Percentiles rank a stretch among this genome's conserved stretches.
Conservation (phyloP, 148 eudicot species). For the Rhododendron simsii region DNA sequence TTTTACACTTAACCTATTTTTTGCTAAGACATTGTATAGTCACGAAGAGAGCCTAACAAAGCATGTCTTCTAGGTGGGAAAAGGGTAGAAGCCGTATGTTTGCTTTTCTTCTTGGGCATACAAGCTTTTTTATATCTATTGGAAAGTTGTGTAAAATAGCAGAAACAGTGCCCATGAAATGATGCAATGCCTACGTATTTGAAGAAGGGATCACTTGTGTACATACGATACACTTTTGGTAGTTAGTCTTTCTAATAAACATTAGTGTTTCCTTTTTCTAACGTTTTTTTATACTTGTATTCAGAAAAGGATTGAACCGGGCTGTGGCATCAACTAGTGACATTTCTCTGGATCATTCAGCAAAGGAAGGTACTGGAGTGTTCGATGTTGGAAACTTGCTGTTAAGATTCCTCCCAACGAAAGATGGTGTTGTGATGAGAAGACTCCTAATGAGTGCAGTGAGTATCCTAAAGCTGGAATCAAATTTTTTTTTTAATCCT, state of each 20-base stretch:
- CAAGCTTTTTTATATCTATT: neutral
- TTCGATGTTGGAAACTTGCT: conserved; percentile 56
- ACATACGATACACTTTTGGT: neutral
- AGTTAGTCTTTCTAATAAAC: neutral
- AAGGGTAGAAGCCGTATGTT: neutral
- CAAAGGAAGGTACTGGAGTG: conserved; percentile 28
- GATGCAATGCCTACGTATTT: neutral
- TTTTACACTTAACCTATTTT: neutral
- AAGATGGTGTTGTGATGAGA: conserved; percentile 78
- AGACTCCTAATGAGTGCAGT: conserved; percentile 86
- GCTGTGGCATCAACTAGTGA: conserved; percentile 26
- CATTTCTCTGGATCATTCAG: conserved; percentile 23
- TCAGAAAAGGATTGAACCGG: conserved; percentile 57
- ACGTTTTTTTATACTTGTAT: neutral
- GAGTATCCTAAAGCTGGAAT: conserved; percentile 28
- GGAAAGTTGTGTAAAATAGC: neutral
- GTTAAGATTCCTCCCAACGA: conserved; percentile 59
- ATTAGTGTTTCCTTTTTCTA: neutral
- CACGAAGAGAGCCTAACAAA: neutral
- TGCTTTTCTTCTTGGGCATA: neutral
- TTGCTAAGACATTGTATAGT: neutral
- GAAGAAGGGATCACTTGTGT: neutral
- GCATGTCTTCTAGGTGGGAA: neutral
- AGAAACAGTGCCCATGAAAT: conserved; percentile 1
- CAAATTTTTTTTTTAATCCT: neutral